Evolutionary conservation across 495 filamentous ascomycete genomes (phyloP), one percentile per base, ranked within the genome.

Genomic region (Sphaerosporella brunnea): DNA sequence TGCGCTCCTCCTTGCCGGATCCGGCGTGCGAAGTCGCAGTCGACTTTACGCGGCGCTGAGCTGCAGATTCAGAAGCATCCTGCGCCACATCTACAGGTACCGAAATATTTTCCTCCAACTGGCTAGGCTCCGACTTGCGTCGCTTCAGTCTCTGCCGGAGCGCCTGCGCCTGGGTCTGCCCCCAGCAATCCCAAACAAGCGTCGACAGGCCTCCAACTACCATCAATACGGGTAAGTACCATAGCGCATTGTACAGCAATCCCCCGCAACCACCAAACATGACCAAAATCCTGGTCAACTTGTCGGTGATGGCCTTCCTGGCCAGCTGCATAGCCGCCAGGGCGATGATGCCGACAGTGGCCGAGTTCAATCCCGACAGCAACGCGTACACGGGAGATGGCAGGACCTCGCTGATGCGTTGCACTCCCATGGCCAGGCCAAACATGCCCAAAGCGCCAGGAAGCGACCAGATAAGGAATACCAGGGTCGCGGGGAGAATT

Each of bases 161-260:
- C 2, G 13, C 24, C 3, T 13, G 9, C 21, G 26, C 40, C 26
- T 20, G 11, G 0, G 50, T 8, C 0, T 46, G 5, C 5, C 5
- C n/a, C 16, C 44, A 40, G 42, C 69, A 61, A 62, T 88, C 82
- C 66, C 74, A 81, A 5, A 73, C 32, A 0, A 76, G 59, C 0
- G 78, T 76, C 0, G 65, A 62, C 11, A 70, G 2, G 24, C 77
- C 64, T 0, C 75, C 81, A 1, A 62, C 23, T 9, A 76, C 46
- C 70, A 88, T 79, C 7, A 92, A 54, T 1, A 81, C 58, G 0
- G 84, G 84, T 51, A 86, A 88, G 55, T 85, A 92, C 84, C 81
- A 92, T 0, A 87, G 63, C 0, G 81, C 74, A 47, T 74, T 84
- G 51, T 88, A 86, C 35, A 79, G 69, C 60, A 88, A 63, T 4